Percentiles rank a stretch among this genome's conserved stretches.
These are phyloP conservation scores for Carex parvula DNA, from an alignment of 176 grass and related monocot species.

Conservation along the genomic window DNA sequence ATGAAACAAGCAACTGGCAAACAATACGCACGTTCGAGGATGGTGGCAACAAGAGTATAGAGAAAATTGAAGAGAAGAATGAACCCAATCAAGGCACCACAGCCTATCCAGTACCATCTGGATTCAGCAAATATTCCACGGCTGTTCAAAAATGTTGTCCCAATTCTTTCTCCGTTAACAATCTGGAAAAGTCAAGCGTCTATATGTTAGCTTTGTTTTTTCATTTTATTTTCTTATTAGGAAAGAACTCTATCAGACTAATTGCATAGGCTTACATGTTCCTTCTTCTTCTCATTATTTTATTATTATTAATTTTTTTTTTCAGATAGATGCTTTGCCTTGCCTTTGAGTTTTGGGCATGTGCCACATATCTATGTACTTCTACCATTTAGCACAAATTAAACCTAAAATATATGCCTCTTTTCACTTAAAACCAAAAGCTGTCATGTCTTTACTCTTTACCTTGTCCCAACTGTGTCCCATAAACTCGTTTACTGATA, in stretches of 20 bases:
- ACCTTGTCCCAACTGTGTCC: slow-evolving; percentile 72
- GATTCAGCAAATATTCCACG: slow-evolving; percentile 82
- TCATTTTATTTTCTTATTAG: background rate
- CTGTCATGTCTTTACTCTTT: background rate
- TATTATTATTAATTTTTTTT: too few relatives aligned
- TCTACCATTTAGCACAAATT: background rate
- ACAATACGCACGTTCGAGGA: slow-evolving; percentile 39
- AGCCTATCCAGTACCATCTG: slow-evolving; percentile 92
- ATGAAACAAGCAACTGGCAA: background rate
- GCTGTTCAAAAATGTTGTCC: slow-evolving; percentile 46
- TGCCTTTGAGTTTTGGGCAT: background rate
- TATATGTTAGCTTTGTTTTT: background rate
- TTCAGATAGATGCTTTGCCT: background rate
- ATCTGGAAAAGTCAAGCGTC: background rate
- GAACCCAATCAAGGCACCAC: slow-evolving; percentile 71
- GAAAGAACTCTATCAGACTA: background rate
- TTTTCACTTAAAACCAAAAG: background rate
- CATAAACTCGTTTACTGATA: slow-evolving; percentile 73
- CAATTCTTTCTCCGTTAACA: slow-evolving; percentile 42
- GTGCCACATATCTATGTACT: background rate
- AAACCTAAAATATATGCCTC: background rate
- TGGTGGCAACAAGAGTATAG: slow-evolving; percentile 63
- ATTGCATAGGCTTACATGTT: background rate
- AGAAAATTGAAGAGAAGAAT: slow-evolving; percentile 74
- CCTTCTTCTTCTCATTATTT: too few relatives aligned